Evolutionary conservation across 345 rosid species (phyloP).

Genomic region (Citrus sp.): DNA sequence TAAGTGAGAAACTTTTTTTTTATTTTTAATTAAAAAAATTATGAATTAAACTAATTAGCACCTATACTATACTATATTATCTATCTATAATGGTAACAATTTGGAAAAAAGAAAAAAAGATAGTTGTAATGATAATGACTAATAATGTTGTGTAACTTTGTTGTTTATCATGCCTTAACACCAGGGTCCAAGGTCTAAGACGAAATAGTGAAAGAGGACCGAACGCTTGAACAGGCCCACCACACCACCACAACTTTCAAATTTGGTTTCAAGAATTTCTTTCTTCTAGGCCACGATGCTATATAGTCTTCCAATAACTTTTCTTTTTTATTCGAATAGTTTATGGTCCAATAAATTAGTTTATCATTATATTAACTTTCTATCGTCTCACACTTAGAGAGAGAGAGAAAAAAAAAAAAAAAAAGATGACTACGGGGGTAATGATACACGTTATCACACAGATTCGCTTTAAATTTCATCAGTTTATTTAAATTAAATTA

Average conservation of each 20-base stretch:
- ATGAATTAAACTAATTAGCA: no score
- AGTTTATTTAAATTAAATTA: no score
- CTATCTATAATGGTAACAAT: no score
- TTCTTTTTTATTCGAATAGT: background rate
- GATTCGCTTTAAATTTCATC: background rate
- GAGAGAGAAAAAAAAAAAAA: no score
- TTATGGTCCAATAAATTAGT: no score
- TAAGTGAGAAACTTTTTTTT: no score
- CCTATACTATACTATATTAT: no score
- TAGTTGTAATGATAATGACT: background rate
- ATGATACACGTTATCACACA: background rate
- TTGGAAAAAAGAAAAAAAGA: background rate
- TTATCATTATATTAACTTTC: background rate
- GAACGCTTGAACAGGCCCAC: background rate
- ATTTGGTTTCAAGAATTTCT: no score
- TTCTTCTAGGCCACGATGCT: background rate
- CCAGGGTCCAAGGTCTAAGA: background rate
- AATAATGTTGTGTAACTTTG: background rate
- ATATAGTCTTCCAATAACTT: background rate
- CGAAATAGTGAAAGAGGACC: background rate
- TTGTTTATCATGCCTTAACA: background rate
- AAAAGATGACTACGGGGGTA: background rate
- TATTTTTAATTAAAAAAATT: no score
- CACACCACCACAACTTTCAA: background rate
- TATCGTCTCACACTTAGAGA: background rate